Evolutionary conservation across 2,329 filamentous ascomycete genomes (phyloP), one percentile per base, ranked within the genome.

Genomic region (Herpotrichia juniperi): DNA sequence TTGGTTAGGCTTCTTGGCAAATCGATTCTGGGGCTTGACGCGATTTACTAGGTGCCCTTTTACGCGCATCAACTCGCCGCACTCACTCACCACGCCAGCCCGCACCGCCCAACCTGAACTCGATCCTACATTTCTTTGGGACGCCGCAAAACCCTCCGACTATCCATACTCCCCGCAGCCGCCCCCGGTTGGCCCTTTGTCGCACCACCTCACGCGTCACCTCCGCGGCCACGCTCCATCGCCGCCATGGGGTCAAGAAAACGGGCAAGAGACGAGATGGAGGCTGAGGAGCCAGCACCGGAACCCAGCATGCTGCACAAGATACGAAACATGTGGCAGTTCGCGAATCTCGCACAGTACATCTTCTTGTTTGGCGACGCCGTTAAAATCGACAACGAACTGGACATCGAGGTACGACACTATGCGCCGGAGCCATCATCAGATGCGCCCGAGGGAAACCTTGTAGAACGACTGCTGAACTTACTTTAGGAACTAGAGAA

Each of bases 321-420:
- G 59, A 83, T 97, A 61, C 86, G 93, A 57, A 94, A 90, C 71
- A 92, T 90, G 82, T 97, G 93, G 93, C 90, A 97, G 74, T 97
- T 97, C 75, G 91, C 93, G 55, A 93, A 92, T 67, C 79, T 97
- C 7, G 92, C 89, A 77, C 93, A 99, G 76, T 99, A 92, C 83
- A 90, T 97, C 55, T 90, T 88, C 72, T 85, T 93, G 34, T 99
- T 99, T 74, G 93, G 93, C 56, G 87, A 89, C 66, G 87, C 87
- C 37, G 87, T 96, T 72, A 97, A 96, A 78, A 90, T 97, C 60
- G 88, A 94, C 64, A 89, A 96, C 57, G 87, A 89, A 68, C 82
- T 97, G 57, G 91, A 93, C 68, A 89, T 97, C 59, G 93, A 97
- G 79, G 94, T 96, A 84, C 66, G 57, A 50, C 21, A 50, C 37